These are phyloP conservation scores for Boletellus deceptivus DNA, from an alignment of 1,284 basidiomycete genomes.

Conservation along the genomic window DNA sequence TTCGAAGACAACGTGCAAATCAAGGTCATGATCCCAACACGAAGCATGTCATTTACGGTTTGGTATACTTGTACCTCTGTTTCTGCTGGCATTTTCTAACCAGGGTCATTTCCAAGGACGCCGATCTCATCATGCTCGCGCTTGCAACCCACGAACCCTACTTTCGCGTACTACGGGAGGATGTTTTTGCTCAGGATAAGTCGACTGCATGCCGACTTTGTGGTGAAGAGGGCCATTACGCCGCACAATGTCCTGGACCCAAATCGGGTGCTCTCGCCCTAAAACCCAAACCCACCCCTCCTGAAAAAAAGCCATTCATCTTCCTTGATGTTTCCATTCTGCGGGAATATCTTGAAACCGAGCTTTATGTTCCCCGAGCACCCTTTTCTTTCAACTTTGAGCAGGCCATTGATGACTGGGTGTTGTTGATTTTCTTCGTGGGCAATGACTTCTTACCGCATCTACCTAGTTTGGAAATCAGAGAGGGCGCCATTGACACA, in stretches of 20 bases:
- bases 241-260: slow-evolving; percentile 85
- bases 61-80: slow-evolving; percentile 52
- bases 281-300: slow-evolving; percentile 59
- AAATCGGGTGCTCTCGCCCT: slow-evolving; percentile 65
- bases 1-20: slow-evolving; percentile 86
- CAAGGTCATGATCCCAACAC: slow-evolving; percentile 94
- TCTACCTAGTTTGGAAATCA: slow-evolving; percentile 95
- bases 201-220: slow-evolving; percentile 87
- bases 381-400: slow-evolving; percentile 95
- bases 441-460: slow-evolving; percentile 99
- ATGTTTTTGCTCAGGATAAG: slow-evolving; percentile 89
- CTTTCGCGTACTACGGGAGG: slow-evolving; percentile 96
- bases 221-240: slow-evolving; percentile 92
- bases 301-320: slow-evolving; percentile 96
- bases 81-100: slow-evolving; percentile 7
- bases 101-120: slow-evolving; percentile 61
- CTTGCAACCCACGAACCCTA: slow-evolving; percentile 98
- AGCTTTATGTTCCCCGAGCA: slow-evolving; percentile 78
- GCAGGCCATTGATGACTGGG: slow-evolving; percentile 99
- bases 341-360: slow-evolving; percentile 96
- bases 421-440: slow-evolving; percentile 99
- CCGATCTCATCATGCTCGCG: slow-evolving; percentile 98
- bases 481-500: slow-evolving; percentile 98
- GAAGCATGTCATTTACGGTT: slow-evolving; percentile 94
- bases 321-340: slow-evolving; percentile 96